A percentile compares a stretch with the other conserved stretches of the same genome.
Conservation (phyloP, 2,329 filamentous ascomycete species). For the Diaporthe sp. region DNA sequence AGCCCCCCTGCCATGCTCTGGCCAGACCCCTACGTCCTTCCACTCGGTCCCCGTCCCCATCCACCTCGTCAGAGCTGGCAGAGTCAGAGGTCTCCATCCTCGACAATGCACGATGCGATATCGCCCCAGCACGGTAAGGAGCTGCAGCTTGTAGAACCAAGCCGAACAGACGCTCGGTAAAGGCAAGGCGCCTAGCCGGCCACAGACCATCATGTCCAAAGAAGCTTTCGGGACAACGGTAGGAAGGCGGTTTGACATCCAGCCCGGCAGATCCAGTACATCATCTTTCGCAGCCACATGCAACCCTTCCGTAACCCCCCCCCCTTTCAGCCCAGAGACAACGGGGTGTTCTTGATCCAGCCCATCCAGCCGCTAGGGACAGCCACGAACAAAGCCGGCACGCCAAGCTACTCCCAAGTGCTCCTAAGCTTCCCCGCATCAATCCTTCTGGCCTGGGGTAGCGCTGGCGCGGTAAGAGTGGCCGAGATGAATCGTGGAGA, state of each 20-base stretch:
- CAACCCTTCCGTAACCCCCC: not conserved
- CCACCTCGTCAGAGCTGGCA: constrained; percentile 13
- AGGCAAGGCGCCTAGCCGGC: constrained; percentile 20
- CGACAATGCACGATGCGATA: constrained; percentile 14
- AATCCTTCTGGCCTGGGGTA: constrained; percentile 38
- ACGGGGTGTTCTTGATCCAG: constrained; percentile 19
- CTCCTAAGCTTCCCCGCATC: constrained; percentile 39
- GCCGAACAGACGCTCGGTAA: constrained; percentile 31
- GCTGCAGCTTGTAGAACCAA: constrained; percentile 17
- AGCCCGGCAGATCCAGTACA: constrained; percentile 24
- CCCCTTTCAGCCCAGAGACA: constrained; percentile 12
- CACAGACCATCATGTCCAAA: constrained; percentile 9
- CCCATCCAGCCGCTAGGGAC: constrained; percentile 33
- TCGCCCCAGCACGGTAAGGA: not conserved
- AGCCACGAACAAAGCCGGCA: constrained; percentile 35
- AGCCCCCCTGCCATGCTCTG: constrained; percentile 16
- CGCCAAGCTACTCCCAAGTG: constrained; percentile 26
- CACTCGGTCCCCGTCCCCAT: not conserved
- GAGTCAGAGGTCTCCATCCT: constrained; percentile 14
- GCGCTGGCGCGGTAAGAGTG: constrained; percentile 30
- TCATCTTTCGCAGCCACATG: constrained; percentile 11
- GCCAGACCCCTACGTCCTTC: constrained; percentile 13
- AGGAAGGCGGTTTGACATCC: constrained; percentile 1
- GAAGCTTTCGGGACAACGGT: constrained; percentile 32
- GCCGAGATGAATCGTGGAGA: constrained; percentile 27